Percentiles rank a stretch among this genome's conserved stretches.
Conservation (phyloP, 345 rosid species). For the Microcos paniculata region DNA sequence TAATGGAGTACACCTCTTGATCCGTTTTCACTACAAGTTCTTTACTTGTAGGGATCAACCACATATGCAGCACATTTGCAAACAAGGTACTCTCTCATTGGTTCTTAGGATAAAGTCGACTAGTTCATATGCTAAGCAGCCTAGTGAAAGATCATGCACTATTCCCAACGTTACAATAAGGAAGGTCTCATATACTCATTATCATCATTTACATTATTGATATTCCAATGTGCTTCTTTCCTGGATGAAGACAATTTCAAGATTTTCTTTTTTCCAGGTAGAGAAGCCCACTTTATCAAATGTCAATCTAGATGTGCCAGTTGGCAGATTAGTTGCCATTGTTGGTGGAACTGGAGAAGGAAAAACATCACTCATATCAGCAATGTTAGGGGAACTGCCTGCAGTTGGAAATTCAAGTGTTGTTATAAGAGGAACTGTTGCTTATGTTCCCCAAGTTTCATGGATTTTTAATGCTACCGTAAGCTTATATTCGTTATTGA, state of each 20-base stretch:
- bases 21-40: background rate
- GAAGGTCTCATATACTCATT: background rate
- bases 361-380: conserved; percentile 89
- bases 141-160: background rate
- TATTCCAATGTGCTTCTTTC: conserved; percentile 3
- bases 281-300: conserved; percentile 62
- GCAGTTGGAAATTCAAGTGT: conserved; percentile 48
- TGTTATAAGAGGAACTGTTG: conserved; percentile 77
- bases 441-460: conserved; percentile 95
- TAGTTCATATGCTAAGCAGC: background rate
- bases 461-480: conserved; percentile 99
- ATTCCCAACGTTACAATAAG: background rate
- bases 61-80: background rate
- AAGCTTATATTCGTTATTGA: conserved; percentile 25
- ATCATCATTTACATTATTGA: background rate
- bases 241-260: background rate
- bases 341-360: conserved; percentile 99
- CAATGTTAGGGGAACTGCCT: conserved; percentile 94
- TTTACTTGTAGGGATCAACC: background rate
- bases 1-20: background rate
- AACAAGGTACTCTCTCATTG: background rate
- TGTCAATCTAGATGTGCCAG: conserved; percentile 74
- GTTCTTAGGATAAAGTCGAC: background rate
- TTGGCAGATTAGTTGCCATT: conserved; percentile 80
- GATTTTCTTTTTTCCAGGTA: conserved; percentile 40